These are phyloP conservation scores for Fagus crenata DNA, from an alignment of 306 rosid species.

Conservation along the genomic window DNA sequence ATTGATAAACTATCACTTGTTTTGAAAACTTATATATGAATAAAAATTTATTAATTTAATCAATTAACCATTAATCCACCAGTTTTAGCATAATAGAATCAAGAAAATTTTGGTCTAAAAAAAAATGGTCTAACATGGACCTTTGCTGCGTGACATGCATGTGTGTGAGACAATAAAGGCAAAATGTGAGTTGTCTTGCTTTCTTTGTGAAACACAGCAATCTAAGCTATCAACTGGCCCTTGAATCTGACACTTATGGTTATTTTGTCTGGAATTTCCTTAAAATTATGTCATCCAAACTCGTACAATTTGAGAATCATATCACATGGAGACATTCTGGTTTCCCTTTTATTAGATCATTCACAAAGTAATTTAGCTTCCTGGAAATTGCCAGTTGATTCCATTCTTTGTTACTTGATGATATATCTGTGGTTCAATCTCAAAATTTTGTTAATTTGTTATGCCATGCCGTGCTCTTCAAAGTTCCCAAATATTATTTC, in stretches of 20 bases:
- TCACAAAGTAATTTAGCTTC: conserved; percentile 35
- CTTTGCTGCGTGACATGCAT: background rate
- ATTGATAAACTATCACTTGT: no score
- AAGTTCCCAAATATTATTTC: no score
- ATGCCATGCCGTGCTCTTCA: no score
- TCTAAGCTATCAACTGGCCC: conserved; percentile 10
- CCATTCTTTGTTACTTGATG: conserved; percentile 9
- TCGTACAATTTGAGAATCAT: conserved; percentile 29
- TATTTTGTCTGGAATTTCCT: conserved; percentile 21
- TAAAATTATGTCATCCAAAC: conserved; percentile 19
- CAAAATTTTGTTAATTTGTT: no score
- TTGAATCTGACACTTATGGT: conserved; percentile 39
- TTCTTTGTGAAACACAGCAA: conserved; percentile 29
- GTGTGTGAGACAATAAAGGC: conserved; percentile 25
- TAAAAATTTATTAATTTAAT: no score
- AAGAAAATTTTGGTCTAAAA: no score
- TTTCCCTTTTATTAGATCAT: conserved; percentile 17
- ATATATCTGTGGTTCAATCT: background rate
- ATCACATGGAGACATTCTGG: conserved; percentile 42
- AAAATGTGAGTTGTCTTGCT: conserved; percentile 29
- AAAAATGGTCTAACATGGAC: background rate
- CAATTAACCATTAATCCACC: no score
- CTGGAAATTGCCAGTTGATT: conserved; percentile 33
- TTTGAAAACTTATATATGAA: no score
- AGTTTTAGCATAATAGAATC: no score